phyloP scores from a whole-genome alignment of 306 rosid species.

The Delonix regia region DNA sequence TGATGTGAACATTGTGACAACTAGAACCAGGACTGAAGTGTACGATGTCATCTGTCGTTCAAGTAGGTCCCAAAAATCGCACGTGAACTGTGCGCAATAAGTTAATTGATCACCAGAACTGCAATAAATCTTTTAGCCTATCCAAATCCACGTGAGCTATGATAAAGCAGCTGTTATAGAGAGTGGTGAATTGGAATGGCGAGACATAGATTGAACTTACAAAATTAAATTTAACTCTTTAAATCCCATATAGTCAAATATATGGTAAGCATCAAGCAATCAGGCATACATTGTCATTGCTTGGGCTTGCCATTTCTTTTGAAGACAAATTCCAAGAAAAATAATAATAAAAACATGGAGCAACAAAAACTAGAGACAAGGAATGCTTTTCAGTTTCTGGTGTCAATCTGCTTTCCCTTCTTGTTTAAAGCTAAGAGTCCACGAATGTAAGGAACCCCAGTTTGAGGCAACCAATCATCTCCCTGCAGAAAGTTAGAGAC shows the following conservation, averaged over 20 bases:
- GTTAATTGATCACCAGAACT: no score
- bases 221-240: no score
- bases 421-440: not conserved
- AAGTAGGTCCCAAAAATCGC: no score
- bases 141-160: no score
- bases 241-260: not conserved
- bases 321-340: not conserved
- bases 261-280: not conserved
- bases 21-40: no score
- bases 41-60: no score
- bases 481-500: conserved; percentile 47
- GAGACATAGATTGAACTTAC: not conserved
- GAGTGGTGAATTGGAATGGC: not conserved
- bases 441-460: conserved; percentile 52
- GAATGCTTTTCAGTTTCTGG: not conserved
- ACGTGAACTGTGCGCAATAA: no score
- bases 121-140: no score
- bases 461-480: conserved; percentile 55
- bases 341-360: no score
- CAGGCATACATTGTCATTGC: not conserved
- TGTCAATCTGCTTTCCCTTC: not conserved
- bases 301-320: not conserved
- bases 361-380: not conserved
- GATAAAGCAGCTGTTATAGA: not conserved
- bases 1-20: no score